Evolutionary conservation across 768 basidiomycete genomes (phyloP).

Genomic region (Lanmaoa pseudosensibilis): DNA sequence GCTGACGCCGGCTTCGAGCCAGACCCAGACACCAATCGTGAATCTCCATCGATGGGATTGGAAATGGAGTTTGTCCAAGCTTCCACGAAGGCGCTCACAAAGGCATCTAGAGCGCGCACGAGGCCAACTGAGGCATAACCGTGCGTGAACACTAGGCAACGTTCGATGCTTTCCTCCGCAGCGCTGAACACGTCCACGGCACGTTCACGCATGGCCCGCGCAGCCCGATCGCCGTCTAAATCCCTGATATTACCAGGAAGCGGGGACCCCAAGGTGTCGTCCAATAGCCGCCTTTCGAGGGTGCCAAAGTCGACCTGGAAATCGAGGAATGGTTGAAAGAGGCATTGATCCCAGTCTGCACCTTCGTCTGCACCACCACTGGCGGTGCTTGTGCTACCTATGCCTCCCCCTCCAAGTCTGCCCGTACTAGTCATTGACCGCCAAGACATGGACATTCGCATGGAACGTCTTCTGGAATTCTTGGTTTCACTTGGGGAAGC

Average conservation of each 20-base stretch:
- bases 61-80: slow-evolving; percentile 56
- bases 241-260: slow-evolving; percentile 30
- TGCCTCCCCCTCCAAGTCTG: slow-evolving; percentile 14
- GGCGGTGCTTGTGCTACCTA: slow-evolving; percentile 7
- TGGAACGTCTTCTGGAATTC: slow-evolving; percentile 53
- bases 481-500: slow-evolving; percentile 25
- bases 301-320: slow-evolving; percentile 82
- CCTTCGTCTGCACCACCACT: slow-evolving; percentile 20
- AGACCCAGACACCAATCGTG: slow-evolving; percentile 34
- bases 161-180: slow-evolving; percentile 75
- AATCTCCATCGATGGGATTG: slow-evolving; percentile 32
- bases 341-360: slow-evolving; percentile 81
- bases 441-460: slow-evolving; percentile 66
- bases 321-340: slow-evolving; percentile 94
- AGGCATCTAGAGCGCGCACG: slow-evolving; percentile 69
- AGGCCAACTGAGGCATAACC: slow-evolving; percentile 82
- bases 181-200: slow-evolving; percentile 71
- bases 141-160: slow-evolving; percentile 82
- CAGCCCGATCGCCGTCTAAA: slow-evolving; percentile 42
- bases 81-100: slow-evolving; percentile 71
- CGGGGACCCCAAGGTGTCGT: slow-evolving; percentile 53
- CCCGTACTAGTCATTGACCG: slow-evolving; percentile 38
- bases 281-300: slow-evolving; percentile 73
- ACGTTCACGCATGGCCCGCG: slow-evolving; percentile 71
- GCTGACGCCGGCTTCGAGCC: slow-evolving; percentile 29